These are phyloP conservation scores for Geotrichum klebahnii DNA, from an alignment of 1,139 yeast genomes.

Conservation along the genomic window DNA sequence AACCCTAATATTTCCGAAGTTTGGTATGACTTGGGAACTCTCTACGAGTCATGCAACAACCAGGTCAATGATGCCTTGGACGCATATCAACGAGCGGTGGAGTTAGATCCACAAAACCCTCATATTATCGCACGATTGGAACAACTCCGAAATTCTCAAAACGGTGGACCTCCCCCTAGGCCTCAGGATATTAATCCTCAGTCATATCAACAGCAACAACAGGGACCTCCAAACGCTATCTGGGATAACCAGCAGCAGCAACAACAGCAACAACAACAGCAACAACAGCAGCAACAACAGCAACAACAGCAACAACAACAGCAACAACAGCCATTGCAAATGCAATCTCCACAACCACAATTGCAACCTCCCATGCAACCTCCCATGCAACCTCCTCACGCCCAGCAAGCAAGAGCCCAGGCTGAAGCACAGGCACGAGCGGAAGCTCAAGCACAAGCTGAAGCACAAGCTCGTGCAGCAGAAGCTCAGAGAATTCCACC, in stretches of 20 bases:
- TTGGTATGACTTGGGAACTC: constrained; percentile 96
- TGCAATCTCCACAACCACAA: constrained; percentile 17
- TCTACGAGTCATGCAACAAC: constrained; percentile 94
- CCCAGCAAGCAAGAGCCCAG: constrained; percentile 3
- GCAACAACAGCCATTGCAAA: constrained; percentile 26
- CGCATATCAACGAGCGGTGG: constrained; percentile 93
- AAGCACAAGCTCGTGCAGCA: not conserved
- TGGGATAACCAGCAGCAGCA: constrained; percentile 32
- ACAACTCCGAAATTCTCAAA: constrained; percentile 66
- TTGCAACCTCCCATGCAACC: constrained; percentile 12
- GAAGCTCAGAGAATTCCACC: not conserved
- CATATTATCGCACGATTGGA: constrained; percentile 91
- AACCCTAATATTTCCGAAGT: constrained; percentile 96
- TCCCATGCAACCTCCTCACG: constrained; percentile 20
- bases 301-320: constrained; percentile 25
- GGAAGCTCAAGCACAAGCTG: not conserved
- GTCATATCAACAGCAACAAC: constrained; percentile 36
- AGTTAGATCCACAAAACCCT: constrained; percentile 89
- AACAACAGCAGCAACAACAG: constrained; percentile 30
- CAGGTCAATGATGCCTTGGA: constrained; percentile 92
- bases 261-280: constrained; percentile 33
- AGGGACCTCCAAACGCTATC: constrained; percentile 34
- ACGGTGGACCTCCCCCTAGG: constrained; percentile 56
- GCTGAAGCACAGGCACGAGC: constrained; percentile 8
- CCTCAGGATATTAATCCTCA: constrained; percentile 46